Base-by-base conservation (phyloP, 345 rosid genomes). In the Salix caprea region DNA sequence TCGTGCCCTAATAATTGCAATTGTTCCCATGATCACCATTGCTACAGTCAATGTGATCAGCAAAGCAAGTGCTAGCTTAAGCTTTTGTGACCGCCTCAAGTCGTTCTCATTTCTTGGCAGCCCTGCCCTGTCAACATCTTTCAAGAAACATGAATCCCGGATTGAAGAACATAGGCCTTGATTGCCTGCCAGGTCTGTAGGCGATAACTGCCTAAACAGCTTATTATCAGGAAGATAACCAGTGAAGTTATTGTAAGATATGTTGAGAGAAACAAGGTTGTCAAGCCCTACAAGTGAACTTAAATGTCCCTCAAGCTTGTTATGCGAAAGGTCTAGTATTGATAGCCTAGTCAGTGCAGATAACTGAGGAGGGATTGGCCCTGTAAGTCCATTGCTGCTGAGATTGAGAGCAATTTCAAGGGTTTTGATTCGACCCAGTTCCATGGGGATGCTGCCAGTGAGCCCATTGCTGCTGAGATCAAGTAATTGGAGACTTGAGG, bases 381-480 rank as follows among this genome's bases (percentile, higher is more conserved):
- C 98, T 0, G 91, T 85, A 46, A 96, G 89, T 71, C 80, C 85
- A 61, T 96, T 96, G 82, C 89, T 84, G 65, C 99, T 96, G 84
- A 96, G 79, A 86, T 96, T 96, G 64, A 96, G 86, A 40, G 98
- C 92, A 26, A 96, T 96, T 72, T 91, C 98, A 77, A 96, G 98
- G 21, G 94, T 83, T 87, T 88, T 88, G 1, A 93, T 84, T 73
- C 73, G 88, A 75, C 90, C 93, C 24, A 96, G 84, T 77, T 90
- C 94, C 50, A 82, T 50, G 28, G 99, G 99, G 34, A 96, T 88
- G 72, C 77, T 84, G 64, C 94, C 94, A 4, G 79, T 79, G 76
- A 96, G 92, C 84, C 83, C 85, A 72, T 96, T 96, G 89, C 87
- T 85, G 79, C 97, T 82, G 1, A 96, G 96, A 81, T 93, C 99